Percentiles rank a stretch among this genome's conserved stretches.
Evolutionary conservation across 768 basidiomycete genomes (phyloP).

Genomic region (Leucocoprinus leucothites): DNA sequence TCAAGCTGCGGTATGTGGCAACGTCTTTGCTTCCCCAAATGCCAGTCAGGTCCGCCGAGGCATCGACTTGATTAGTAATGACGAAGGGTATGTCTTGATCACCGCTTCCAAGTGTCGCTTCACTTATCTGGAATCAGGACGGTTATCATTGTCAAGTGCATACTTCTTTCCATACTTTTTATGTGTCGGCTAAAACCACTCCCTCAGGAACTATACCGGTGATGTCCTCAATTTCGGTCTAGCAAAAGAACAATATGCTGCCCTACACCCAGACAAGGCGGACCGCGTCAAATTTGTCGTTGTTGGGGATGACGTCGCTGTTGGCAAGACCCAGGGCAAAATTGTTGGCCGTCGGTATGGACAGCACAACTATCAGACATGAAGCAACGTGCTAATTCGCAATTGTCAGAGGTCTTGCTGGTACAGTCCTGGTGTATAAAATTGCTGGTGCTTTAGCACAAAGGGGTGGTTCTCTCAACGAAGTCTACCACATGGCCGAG

Average conservation of each 20-base stretch:
- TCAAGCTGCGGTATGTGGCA: slow-evolving; percentile 77
- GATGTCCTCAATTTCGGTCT: slow-evolving; percentile 91
- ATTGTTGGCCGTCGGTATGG: slow-evolving; percentile 79
- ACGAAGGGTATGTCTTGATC: slow-evolving; percentile 55
- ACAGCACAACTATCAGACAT: neutral
- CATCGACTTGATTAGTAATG: slow-evolving; percentile 71
- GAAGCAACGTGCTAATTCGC: neutral
- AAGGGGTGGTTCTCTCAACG: slow-evolving; percentile 61
- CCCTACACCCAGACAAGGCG: slow-evolving; percentile 63
- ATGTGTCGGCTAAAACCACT: neutral
- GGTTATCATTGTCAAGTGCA: slow-evolving; percentile 79
- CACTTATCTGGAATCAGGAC: slow-evolving; percentile 41
- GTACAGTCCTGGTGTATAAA: slow-evolving; percentile 85
- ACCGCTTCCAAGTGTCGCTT: neutral
- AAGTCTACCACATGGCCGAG: slow-evolving; percentile 65
- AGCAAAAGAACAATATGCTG: slow-evolving; percentile 80
- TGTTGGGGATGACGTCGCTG: slow-evolving; percentile 89
- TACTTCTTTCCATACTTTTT: slow-evolving; percentile 10
- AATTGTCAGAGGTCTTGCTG: slow-evolving; percentile 66
- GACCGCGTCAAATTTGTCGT: slow-evolving; percentile 72
- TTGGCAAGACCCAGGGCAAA: slow-evolving; percentile 74
- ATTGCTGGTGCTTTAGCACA: slow-evolving; percentile 81
- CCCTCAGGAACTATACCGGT: slow-evolving; percentile 77
- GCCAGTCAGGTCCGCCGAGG: slow-evolving; percentile 79
- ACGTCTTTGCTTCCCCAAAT: slow-evolving; percentile 88